Conservation (phyloP, 2,329 filamentous ascomycete species). For the Phyllosticta paracitricarpa region DNA sequence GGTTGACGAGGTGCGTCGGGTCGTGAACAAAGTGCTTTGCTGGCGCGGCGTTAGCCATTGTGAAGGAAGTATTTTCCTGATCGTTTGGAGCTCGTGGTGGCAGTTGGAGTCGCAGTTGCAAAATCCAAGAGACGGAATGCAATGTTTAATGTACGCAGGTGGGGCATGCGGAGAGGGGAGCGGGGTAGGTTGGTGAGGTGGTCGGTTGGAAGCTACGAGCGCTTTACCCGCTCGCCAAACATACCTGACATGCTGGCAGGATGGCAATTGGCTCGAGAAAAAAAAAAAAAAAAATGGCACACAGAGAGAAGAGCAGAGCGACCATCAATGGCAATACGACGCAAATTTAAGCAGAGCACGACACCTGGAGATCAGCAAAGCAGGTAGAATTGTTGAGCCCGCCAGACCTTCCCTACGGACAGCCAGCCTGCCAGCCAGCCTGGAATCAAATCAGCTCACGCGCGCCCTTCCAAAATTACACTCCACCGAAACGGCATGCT, state of each 20-base stretch:
- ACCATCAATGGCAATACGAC: not conserved
- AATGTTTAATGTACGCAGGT: not conserved
- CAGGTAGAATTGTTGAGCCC: not conserved
- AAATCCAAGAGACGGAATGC: not conserved
- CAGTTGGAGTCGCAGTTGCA: not conserved
- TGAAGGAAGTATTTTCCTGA: not conserved
- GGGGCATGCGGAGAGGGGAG: not conserved
- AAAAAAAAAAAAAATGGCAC: not conserved
- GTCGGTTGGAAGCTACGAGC: not conserved
- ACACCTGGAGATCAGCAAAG: not conserved
- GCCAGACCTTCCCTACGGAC: not conserved
- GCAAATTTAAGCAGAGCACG: not conserved
- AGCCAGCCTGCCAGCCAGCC: not conserved
- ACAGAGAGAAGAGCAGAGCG: not conserved
- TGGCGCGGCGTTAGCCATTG: slow-evolving; percentile 12
- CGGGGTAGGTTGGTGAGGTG: not conserved
- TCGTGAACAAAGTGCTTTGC: slow-evolving; percentile 85
- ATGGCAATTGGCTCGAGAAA: not conserved
- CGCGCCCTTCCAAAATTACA: not conserved
- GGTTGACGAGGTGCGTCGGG: slow-evolving; percentile 64
- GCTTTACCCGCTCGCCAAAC: not conserved
- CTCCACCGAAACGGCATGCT: not conserved
- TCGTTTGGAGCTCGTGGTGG: not conserved
- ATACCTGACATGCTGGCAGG: slow-evolving; percentile 2
- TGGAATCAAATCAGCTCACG: not conserved